phyloP scores from a whole-genome alignment of 768 basidiomycete genomes.

The Trametes cingulata region DNA sequence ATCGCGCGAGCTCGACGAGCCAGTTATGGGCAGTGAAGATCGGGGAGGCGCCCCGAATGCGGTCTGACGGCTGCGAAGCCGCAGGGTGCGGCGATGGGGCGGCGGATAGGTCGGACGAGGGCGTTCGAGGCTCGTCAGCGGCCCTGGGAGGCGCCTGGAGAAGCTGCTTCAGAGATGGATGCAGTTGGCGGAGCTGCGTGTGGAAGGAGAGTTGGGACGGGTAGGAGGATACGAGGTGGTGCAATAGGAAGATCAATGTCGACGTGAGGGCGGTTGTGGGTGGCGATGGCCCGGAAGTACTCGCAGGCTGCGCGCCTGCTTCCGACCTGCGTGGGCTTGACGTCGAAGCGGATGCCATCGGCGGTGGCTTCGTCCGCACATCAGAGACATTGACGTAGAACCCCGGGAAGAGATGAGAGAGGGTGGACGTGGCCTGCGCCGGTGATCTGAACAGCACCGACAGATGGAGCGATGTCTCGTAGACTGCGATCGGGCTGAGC shows the following conservation, averaged over 20 bases:
- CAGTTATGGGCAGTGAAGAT: conserved; percentile 39
- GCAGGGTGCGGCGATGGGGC: neutral
- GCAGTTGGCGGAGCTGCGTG: conserved; percentile 45
- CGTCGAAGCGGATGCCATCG: neutral
- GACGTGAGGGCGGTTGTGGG: neutral
- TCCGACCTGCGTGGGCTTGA: neutral
- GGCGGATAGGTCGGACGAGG: neutral
- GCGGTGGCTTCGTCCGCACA: neutral
- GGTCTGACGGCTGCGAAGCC: neutral
- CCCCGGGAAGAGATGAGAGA: conserved; percentile 57
- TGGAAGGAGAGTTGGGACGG: conserved; percentile 65
- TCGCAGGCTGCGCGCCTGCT: neutral
- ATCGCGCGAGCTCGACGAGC: conserved; percentile 52
- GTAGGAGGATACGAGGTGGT: conserved; percentile 57
- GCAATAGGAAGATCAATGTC: conserved; percentile 53
- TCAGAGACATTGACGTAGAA: conserved; percentile 38
- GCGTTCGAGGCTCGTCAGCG: neutral
- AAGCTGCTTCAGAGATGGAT: conserved; percentile 33
- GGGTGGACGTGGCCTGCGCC: conserved; percentile 60
- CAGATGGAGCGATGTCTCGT: conserved; percentile 72
- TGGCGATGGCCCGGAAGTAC: neutral
- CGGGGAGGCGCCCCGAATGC: neutral
- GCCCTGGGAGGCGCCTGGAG: conserved; percentile 7
- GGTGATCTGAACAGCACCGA: conserved; percentile 62
- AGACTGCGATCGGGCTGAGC: conserved; percentile 46